These are phyloP conservation scores for Stevia rebaudiana DNA, from an alignment of 140 eudicot genomes.

Conservation along the genomic window DNA sequence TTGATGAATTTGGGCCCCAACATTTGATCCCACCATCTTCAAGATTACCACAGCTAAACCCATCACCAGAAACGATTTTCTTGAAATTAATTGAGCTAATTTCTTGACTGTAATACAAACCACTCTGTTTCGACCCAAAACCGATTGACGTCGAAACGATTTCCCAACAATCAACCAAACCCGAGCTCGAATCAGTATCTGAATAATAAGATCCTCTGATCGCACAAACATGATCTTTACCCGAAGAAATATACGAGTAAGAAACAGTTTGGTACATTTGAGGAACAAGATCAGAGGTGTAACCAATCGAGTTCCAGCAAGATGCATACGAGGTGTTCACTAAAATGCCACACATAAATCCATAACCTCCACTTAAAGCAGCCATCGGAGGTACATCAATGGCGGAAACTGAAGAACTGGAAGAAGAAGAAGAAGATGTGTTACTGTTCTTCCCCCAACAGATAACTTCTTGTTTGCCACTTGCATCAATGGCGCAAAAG, in stretches of 20 bases:
- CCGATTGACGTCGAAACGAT: slow-evolving; percentile 31
- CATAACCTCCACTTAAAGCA: slow-evolving; percentile 70
- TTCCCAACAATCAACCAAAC: slow-evolving; percentile 89
- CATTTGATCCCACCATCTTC: slow-evolving; percentile 60
- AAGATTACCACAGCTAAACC: slow-evolving; percentile 67
- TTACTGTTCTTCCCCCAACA: slow-evolving; percentile 67
- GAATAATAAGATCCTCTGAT: slow-evolving; percentile 73
- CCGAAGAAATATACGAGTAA: slow-evolving; percentile 71
- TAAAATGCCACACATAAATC: slow-evolving; percentile 80
- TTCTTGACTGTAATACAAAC: slow-evolving; percentile 46
- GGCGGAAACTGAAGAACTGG: slow-evolving; percentile 29
- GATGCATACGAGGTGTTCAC: slow-evolving; percentile 64
- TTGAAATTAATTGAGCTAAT: slow-evolving; percentile 33
- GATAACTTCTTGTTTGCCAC: slow-evolving; percentile 77
- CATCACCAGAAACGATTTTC: slow-evolving; percentile 79
- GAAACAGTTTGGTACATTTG: slow-evolving; percentile 31
- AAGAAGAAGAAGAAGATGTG: slow-evolving; percentile 26
- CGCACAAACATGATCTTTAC: slow-evolving; percentile 83
- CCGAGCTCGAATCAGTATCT: slow-evolving; percentile 43
- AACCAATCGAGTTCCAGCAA: slow-evolving; percentile 58
- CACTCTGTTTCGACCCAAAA: slow-evolving; percentile 49
- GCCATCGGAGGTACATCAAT: slow-evolving; percentile 67
- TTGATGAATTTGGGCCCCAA: slow-evolving; percentile 81
- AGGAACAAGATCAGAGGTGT: slow-evolving; percentile 62
- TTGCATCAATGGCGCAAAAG: slow-evolving; percentile 97